Evolutionary conservation across 805 yeast species (phyloP).

Genomic region (Blastobotrys mokoenaii): DNA sequence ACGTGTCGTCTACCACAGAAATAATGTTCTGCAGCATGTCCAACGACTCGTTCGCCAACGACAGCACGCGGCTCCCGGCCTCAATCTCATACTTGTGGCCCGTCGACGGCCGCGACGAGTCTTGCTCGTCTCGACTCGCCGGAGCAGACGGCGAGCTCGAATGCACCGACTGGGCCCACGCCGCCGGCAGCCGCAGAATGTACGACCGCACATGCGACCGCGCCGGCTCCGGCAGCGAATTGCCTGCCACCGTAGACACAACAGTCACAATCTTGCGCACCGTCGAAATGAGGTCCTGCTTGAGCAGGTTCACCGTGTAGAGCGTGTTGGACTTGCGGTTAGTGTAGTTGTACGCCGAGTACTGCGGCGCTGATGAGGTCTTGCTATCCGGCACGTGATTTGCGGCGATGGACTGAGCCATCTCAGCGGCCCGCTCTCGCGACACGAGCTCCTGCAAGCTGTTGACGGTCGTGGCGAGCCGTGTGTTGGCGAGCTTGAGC

Average conservation of each 20-base stretch:
- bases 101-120: conserved; percentile 8
- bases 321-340: conserved; percentile 11
- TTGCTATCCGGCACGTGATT: conserved; percentile 28
- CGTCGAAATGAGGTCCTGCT: conserved; percentile 78
- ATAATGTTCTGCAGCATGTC: conserved; percentile 81
- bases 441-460: conserved; percentile 48
- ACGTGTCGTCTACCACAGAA: conserved; percentile 74
- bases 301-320: conserved; percentile 33
- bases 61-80: conserved; percentile 60
- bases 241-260: conserved; percentile 77
- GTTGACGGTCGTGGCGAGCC: conserved; percentile 57
- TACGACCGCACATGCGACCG: conserved; percentile 74
- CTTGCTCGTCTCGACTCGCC: neutral
- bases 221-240: conserved; percentile 67
- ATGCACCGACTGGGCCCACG: conserved; percentile 46
- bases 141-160: conserved; percentile 12
- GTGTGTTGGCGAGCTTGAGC: conserved; percentile 71
- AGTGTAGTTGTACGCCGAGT: neutral
- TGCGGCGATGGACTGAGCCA: conserved; percentile 21
- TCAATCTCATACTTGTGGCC: conserved; percentile 18
- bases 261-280: conserved; percentile 81
- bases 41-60: conserved; percentile 81
- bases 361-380: neutral
- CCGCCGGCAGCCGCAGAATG: conserved; percentile 63
- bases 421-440: conserved; percentile 27